Evolutionary conservation across 768 basidiomycete genomes (phyloP).

Genomic region (Mycena maculata): DNA sequence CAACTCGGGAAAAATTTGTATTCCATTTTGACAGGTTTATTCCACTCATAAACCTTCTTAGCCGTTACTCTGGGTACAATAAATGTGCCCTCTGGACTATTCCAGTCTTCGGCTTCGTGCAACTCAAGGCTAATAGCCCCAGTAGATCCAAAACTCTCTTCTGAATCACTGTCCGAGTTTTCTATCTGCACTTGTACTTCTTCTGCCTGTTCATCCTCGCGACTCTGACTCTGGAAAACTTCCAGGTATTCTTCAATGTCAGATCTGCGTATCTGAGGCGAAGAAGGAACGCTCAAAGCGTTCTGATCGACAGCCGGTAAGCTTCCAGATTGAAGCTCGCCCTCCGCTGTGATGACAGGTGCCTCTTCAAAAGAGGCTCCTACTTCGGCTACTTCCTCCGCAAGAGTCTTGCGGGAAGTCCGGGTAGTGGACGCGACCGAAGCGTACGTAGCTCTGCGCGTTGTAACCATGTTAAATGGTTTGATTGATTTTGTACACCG

Average conservation of each 20-base stretch:
- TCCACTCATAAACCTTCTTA: neutral
- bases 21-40: neutral
- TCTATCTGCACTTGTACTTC: too few relatives aligned
- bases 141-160: too few relatives aligned
- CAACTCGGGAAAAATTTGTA: constrained; percentile 13
- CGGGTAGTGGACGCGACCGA: neutral
- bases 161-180: constrained; percentile 2
- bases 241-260: neutral
- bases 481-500: neutral
- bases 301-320: neutral
- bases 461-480: neutral
- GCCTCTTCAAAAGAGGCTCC: neutral
- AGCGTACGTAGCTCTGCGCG: neutral
- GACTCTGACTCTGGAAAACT: neutral
- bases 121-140: too few relatives aligned
- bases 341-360: neutral
- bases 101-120: too few relatives aligned
- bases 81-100: neutral
- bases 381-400: constrained; percentile 14
- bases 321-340: neutral
- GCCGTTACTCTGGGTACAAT: constrained; percentile 1
- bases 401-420: neutral
- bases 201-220: neutral
- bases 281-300: neutral
- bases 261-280: neutral